These are phyloP conservation scores for Rhizopogon vesiculosus DNA, from an alignment of 768 basidiomycete genomes.

Conservation along the genomic window DNA sequence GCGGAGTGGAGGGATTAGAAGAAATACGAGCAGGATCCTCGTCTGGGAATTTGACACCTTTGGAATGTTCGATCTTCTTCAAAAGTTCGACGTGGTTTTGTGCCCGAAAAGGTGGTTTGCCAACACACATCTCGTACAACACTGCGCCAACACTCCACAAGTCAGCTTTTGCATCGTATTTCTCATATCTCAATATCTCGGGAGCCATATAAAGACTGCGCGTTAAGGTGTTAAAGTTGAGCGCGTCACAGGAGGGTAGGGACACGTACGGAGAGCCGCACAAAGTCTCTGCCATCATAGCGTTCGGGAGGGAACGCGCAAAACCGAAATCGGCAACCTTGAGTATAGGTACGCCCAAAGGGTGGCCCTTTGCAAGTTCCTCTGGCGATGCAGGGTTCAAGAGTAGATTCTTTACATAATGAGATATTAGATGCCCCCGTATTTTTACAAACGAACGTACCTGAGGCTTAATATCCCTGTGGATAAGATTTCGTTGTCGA, in stretches of 20 bases:
- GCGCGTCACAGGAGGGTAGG: neutral
- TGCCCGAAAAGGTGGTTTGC: constrained; percentile 91
- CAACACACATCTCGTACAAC: constrained; percentile 91
- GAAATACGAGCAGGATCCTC: constrained; percentile 57
- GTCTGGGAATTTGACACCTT: constrained; percentile 91
- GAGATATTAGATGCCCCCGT: constrained; percentile 1
- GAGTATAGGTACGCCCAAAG: constrained; percentile 87
- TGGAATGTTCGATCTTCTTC: constrained; percentile 88
- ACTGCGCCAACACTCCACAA: constrained; percentile 98
- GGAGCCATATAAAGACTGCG: constrained; percentile 95
- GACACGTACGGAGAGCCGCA: constrained; percentile 90
- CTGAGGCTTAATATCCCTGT: constrained; percentile 97
- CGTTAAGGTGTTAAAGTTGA: neutral
- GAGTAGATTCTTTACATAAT: constrained; percentile 67
- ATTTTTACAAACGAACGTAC: constrained; percentile 24
- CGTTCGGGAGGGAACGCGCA: constrained; percentile 84
- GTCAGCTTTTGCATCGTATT: constrained; percentile 97
- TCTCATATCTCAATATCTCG: constrained; percentile 94
- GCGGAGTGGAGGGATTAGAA: constrained; percentile 26
- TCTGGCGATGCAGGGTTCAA: constrained; percentile 76
- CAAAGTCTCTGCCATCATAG: constrained; percentile 95
- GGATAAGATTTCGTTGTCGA: constrained; percentile 83
- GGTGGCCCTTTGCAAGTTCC: constrained; percentile 85
- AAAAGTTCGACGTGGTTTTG: constrained; percentile 94
- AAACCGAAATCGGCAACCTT: constrained; percentile 97